Percentiles rank a stretch among this genome's conserved stretches.
Evolutionary conservation across 2,329 filamentous ascomycete genomes (phyloP).

Genomic region (Aspergillus costaricaensis): DNA sequence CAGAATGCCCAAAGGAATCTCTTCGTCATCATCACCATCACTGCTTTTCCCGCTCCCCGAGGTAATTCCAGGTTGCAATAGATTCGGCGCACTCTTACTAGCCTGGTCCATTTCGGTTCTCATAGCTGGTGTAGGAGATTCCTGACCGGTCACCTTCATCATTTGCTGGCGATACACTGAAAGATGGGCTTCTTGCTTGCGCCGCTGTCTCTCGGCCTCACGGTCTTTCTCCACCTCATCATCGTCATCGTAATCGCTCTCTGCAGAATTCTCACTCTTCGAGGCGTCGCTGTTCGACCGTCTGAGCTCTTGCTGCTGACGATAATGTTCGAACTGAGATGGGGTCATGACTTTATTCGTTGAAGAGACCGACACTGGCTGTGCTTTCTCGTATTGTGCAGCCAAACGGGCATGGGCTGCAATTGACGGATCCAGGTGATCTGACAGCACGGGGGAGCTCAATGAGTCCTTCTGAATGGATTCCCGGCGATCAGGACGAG

Average conservation of each 20-base stretch:
- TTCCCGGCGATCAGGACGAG: constrained; percentile 12
- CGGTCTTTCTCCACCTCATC: constrained; percentile 76
- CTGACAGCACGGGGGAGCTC: constrained; percentile 14
- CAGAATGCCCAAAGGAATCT: constrained; percentile 81
- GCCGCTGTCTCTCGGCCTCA: constrained; percentile 72
- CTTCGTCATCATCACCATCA: constrained; percentile 76
- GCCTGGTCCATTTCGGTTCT: constrained; percentile 61
- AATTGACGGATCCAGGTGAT: constrained; percentile 35
- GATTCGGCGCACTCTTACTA: constrained; percentile 63
- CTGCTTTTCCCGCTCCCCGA: constrained; percentile 42
- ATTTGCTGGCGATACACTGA: constrained; percentile 89
- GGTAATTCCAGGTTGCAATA: constrained; percentile 46
- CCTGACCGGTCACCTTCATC: constrained; percentile 91
- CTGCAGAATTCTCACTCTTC: constrained; percentile 55
- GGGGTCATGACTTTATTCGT: constrained; percentile 85
- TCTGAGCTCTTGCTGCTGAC: constrained; percentile 68
- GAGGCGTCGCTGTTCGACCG: constrained; percentile 54
- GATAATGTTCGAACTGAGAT: constrained; percentile 80
- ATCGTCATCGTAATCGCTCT: constrained; percentile 72
- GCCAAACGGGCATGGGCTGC: constrained; percentile 48
- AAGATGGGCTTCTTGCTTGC: constrained; percentile 88
- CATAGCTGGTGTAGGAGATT: constrained; percentile 51
- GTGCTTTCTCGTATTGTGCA: constrained; percentile 46
- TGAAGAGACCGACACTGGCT: constrained; percentile 37
- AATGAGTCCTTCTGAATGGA: constrained; percentile 19